phyloP scores from a whole-genome alignment of 2,329 filamentous ascomycete species.

The Trichoderma cornu-damae region DNA sequence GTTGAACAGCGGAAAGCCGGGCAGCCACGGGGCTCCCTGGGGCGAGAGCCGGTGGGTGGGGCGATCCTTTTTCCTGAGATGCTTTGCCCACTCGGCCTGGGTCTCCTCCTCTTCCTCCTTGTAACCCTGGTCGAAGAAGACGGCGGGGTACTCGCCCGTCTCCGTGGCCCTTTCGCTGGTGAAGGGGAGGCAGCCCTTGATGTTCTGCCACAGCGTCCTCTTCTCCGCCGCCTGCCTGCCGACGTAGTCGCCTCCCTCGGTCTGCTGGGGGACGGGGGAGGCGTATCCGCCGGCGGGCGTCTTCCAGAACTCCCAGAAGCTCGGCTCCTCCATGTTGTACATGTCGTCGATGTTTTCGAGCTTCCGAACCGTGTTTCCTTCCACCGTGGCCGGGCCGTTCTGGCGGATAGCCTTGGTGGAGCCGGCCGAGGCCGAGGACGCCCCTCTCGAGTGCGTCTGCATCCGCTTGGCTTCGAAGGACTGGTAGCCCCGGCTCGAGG shows the following conservation, averaged over 20 bases:
- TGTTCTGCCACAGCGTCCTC: conserved; percentile 47
- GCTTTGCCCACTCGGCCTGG: conserved; percentile 73
- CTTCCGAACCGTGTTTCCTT: conserved; percentile 50
- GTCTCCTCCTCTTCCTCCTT: conserved; percentile 54
- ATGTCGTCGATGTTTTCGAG: conserved; percentile 46
- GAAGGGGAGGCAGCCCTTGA: conserved; percentile 49
- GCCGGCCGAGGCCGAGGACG: conserved; percentile 37
- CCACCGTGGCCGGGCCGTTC: not conserved
- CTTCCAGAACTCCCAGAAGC: conserved; percentile 63
- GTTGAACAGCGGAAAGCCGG: conserved; percentile 70
- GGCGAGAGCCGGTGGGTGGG: conserved; percentile 74
- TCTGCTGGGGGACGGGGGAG: conserved; percentile 56
- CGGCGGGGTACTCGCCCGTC: conserved; percentile 53
- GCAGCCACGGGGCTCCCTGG: conserved; percentile 63
- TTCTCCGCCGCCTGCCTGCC: conserved; percentile 34
- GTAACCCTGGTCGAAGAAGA: conserved; percentile 55
- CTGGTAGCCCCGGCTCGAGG: conserved; percentile 23
- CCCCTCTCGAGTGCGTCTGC: conserved; percentile 33
- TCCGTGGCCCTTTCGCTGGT: conserved; percentile 40
- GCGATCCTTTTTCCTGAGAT: conserved; percentile 73
- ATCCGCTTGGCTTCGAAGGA: conserved; percentile 32
- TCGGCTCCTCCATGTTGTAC: conserved; percentile 41
- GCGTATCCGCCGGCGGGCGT: conserved; percentile 56
- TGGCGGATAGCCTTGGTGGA: conserved; percentile 29
- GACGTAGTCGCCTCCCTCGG: conserved; percentile 37